Evolutionary conservation across 345 rosid genomes (phyloP), one percentile per base, ranked within the genome.

Genomic region (Alliaria petiolata): DNA sequence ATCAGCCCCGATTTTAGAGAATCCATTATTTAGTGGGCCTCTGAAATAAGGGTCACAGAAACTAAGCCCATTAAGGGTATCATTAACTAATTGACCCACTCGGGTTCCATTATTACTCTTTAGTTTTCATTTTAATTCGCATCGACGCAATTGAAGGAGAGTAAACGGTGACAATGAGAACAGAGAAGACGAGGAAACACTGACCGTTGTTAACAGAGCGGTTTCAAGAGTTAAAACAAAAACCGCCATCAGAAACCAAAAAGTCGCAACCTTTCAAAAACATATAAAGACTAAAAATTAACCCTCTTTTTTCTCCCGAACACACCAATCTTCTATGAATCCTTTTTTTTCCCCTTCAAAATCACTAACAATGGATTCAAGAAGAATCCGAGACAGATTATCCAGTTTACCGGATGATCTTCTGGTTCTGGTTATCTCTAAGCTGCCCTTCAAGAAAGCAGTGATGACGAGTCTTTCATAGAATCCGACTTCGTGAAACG

Each of bases 191-290:
- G 45, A 13, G 14, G 4, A 10, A 16, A 16, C 25, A 3, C 12
- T 15, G 13, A 57, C 60, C 38, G 19, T 20, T 33, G 25, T 17
- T 5, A 56, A 19, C 4, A 58, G 17, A 58, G 46, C 46, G 33
- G 46, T 58, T 58, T 11, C 11, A 19, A 17, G 5, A 45, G 19
- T 1, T 10, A 8, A 11, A 17, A 31, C 2, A 17, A 14, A 45
- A 59, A 44, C 42, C 54, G 54, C 54, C 67, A 45, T 45, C 8
- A 13, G 17, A 12, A 67, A 28, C 20, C 30, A 13, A 40, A 58
- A 25, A 16, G 59, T 26, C 51, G 50, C 67, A 70, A 69, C 66
- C 20, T 69, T 69, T 58, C 39, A 58, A 12, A 35, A 11, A 1
- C 11, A 15, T 33, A 69, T 69, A 31, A 31, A 22, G 5, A 8